Evolutionary conservation across 2,329 filamentous ascomycete genomes (phyloP).

Genomic region (Talaromyces albobiverticillius): DNA sequence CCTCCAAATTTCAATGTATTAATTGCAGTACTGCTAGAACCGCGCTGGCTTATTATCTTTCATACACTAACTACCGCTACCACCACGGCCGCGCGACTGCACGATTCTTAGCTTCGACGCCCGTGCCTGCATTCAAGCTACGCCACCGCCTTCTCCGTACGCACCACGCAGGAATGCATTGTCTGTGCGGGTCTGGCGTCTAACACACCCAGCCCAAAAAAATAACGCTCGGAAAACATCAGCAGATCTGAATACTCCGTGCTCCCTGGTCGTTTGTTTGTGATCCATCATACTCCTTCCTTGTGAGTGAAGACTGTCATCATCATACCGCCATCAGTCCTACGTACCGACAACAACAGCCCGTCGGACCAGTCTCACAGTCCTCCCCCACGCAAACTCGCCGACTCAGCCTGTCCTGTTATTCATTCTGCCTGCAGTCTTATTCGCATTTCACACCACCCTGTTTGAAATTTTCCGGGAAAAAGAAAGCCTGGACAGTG

Average conservation of each 20-base stretch:
- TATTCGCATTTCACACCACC: not conserved
- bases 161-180: conserved; percentile 13
- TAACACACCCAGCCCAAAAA: conserved; percentile 8
- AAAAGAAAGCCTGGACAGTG: not conserved
- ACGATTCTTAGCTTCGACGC: conserved; percentile 2
- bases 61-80: not conserved
- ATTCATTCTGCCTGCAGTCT: not conserved
- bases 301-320: not conserved
- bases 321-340: not conserved
- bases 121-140: conserved; percentile 14
- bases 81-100: not conserved
- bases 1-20: too few species aligned
- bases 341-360: not conserved
- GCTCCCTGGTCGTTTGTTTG: not conserved
- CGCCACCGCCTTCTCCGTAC: conserved; percentile 13
- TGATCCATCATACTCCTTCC: not conserved
- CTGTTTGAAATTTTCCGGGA: not conserved
- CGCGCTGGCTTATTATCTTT: not conserved
- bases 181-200: conserved; percentile 15
- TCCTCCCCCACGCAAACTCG: not conserved
- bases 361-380: not conserved
- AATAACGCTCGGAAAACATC: conserved; percentile 10
- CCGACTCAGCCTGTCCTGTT: not conserved
- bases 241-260: too few species aligned
- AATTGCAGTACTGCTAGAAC: too few species aligned